These are phyloP conservation scores for Heimioporus sp. DNA, from an alignment of 768 basidiomycete species.

Conservation along the genomic window DNA sequence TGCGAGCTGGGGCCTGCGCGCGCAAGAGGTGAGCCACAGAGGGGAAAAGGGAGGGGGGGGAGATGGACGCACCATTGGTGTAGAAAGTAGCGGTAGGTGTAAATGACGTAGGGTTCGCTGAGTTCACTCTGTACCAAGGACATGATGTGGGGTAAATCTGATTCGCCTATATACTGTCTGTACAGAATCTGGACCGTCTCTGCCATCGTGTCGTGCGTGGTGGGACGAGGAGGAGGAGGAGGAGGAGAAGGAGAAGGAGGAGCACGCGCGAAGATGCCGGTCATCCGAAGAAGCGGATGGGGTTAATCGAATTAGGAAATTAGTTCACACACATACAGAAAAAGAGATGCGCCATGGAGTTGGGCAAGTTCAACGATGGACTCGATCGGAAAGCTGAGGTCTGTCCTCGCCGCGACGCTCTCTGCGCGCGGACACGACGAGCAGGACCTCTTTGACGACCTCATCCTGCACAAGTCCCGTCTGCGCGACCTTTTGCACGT, in stretches of 20 bases:
- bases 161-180: constrained; percentile 72
- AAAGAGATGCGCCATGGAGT: no score
- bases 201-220: constrained; percentile 15
- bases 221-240: not conserved
- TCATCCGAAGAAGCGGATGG: no score
- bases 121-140: constrained; percentile 86
- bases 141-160: constrained; percentile 82
- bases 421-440: constrained; percentile 52
- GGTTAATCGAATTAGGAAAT: not conserved
- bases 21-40: not conserved
- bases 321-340: not conserved
- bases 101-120: constrained; percentile 94
- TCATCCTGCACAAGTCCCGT: constrained; percentile 63
- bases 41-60: not conserved
- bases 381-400: constrained; percentile 54
- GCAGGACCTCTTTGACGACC: constrained; percentile 73
- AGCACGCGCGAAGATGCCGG: not conserved
- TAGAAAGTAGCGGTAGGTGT: constrained; percentile 96
- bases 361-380: constrained; percentile 43
- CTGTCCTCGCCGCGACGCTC: constrained; percentile 48
- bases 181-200: constrained; percentile 46
- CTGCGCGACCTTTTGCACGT: constrained; percentile 66
- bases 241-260: not conserved
- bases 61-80: constrained; percentile 78
- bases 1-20: constrained; percentile 79